These are phyloP conservation scores for Discostella stelligeroides DNA, from an alignment of 108 stramenopile genomes.

Conservation along the genomic window DNA sequence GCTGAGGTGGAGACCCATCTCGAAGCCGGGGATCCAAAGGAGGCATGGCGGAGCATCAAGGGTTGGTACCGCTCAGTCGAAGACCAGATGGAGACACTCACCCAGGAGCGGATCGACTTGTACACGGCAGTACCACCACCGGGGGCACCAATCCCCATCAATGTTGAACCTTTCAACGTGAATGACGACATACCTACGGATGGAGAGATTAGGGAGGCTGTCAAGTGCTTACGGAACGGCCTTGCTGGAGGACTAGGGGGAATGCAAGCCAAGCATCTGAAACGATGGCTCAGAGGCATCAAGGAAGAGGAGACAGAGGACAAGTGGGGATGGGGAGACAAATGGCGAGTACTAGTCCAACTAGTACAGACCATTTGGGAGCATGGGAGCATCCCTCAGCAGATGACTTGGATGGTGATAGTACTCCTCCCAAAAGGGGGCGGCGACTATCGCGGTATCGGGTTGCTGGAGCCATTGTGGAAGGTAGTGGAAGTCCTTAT, in stretches of 20 bases:
- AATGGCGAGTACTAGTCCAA: not conserved
- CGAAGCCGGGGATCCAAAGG: not conserved
- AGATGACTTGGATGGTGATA: constrained; percentile 11
- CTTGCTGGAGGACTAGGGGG: constrained; percentile 1
- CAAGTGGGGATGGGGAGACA: not conserved
- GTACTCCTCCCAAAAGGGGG: constrained; percentile 20
- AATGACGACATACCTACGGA: not conserved
- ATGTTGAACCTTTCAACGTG: not conserved
- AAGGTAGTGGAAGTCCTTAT: constrained; percentile 16
- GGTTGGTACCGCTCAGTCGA: constrained; percentile 12
- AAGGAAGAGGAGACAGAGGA: not conserved
- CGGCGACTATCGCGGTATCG: constrained; percentile 16
- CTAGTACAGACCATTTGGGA: constrained; percentile 12
- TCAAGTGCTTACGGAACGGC: constrained; percentile 4
- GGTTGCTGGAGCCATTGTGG: constrained; percentile 25
- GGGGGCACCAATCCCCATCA: constrained; percentile 4
- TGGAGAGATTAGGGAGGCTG: not conserved
- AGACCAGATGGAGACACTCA: not conserved
- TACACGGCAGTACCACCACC: constrained; percentile 8
- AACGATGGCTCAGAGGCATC: constrained; percentile 1
- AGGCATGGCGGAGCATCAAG: constrained; percentile 2
- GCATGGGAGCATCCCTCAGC: constrained; percentile 14
- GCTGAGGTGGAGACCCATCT: not conserved
- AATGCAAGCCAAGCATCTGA: constrained; percentile 15
- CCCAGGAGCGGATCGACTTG: not conserved